Percentiles rank a stretch among this genome's conserved stretches.
phyloP scores from a whole-genome alignment of 2,329 filamentous ascomycete genomes.

The Alternaria alternata region DNA sequence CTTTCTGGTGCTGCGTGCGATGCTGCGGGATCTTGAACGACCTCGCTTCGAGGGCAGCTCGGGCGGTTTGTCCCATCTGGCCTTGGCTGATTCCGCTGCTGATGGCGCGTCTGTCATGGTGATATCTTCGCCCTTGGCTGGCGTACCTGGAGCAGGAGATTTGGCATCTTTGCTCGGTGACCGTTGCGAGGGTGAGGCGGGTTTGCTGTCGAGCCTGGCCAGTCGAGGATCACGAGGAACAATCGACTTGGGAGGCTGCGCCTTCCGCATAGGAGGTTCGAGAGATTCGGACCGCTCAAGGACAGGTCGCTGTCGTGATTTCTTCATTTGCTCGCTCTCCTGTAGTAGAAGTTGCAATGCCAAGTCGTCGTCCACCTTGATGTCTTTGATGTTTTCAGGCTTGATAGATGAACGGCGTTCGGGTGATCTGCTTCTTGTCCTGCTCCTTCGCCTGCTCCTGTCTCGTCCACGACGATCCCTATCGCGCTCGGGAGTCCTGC shows the following conservation, averaged over 20 bases:
- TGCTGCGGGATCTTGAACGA: slow-evolving; percentile 44
- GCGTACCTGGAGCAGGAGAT: too few relatives aligned
- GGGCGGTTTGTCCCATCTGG: slow-evolving; percentile 37
- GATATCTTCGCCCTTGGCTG: slow-evolving; percentile 25
- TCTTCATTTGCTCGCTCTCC: slow-evolving; percentile 51
- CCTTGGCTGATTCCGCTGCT: slow-evolving; percentile 23
- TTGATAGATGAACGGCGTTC: slow-evolving; percentile 35
- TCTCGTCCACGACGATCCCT: slow-evolving; percentile 36
- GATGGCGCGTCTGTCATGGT: slow-evolving; percentile 39
- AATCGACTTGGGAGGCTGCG: slow-evolving; percentile 46
- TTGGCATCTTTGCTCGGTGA: slow-evolving; percentile 34
- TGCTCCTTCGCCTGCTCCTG: slow-evolving; percentile 32
- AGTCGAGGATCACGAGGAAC: slow-evolving; percentile 48
- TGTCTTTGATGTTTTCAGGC: slow-evolving; percentile 49
- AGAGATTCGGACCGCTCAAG: slow-evolving; percentile 51
- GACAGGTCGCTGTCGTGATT: slow-evolving; percentile 45
- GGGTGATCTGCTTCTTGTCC: slow-evolving; percentile 34
- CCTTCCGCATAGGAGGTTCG: slow-evolving; percentile 50
- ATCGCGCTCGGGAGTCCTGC: slow-evolving; percentile 35
- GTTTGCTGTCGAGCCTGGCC: slow-evolving; percentile 41
- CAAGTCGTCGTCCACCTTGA: slow-evolving; percentile 50
- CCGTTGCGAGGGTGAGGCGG: slow-evolving; percentile 32
- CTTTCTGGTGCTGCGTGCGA: slow-evolving; percentile 37
- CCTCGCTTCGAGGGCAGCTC: slow-evolving; percentile 33
- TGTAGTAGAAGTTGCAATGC: slow-evolving; percentile 47